These are phyloP conservation scores for Logfia minima DNA, from an alignment of 129 eudicot genomes.

Conservation along the genomic window DNA sequence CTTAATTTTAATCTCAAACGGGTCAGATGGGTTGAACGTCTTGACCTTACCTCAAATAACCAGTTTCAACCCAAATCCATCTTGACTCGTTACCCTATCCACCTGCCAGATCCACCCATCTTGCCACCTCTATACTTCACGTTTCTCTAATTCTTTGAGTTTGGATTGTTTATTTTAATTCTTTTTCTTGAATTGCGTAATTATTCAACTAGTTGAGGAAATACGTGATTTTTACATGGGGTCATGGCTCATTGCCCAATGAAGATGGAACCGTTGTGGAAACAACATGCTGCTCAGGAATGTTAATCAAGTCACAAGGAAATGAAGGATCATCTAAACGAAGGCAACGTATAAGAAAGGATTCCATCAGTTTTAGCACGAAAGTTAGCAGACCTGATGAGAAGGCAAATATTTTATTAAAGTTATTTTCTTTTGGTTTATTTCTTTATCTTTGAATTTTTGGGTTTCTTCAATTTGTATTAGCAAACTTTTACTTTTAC, in stretches of 20 bases:
- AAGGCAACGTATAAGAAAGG: constrained; percentile 37
- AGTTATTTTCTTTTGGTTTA: constrained; percentile 6
- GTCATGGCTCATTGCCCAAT: constrained; percentile 50
- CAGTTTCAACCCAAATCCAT: neutral
- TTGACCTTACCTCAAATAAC: neutral
- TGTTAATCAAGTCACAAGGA: constrained; percentile 34
- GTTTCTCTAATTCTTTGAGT: constrained; percentile 4
- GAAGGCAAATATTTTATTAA: constrained; percentile 32
- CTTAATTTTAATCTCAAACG: neutral
- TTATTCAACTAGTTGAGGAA: constrained; percentile 62
- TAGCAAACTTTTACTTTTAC: constrained; percentile 10
- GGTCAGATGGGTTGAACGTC: neutral
- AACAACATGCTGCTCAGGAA: constrained; percentile 50
- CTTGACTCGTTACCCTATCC: neutral
- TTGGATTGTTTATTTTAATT: neutral
- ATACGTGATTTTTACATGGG: constrained; percentile 74
- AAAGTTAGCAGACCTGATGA: constrained; percentile 41
- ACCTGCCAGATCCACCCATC: too few species aligned
- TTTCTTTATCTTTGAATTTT: neutral
- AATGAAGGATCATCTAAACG: constrained; percentile 42
- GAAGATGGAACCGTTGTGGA: constrained; percentile 27
- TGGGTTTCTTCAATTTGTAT: constrained; percentile 9
- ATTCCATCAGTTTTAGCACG: constrained; percentile 51
- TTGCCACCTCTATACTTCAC: constrained; percentile 18
- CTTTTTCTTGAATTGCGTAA: constrained; percentile 12